Percentiles rank a stretch among this genome's conserved stretches.
Evolutionary conservation across 331 rosid species (phyloP).

Genomic region (Erythrophleum ivorense): DNA sequence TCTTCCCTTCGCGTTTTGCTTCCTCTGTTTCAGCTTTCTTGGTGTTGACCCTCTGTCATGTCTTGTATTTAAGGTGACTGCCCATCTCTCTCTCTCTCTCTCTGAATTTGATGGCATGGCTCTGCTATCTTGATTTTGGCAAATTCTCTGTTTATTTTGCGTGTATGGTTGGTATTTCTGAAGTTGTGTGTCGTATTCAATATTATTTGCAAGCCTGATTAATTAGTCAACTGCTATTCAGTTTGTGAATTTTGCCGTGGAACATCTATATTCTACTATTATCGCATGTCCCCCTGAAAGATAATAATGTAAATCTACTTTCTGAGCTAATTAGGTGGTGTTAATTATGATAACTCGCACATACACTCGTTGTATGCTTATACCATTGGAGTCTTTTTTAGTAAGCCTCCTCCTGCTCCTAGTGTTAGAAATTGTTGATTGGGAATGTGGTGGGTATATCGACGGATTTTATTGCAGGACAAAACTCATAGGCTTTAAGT

Average conservation of each 20-base stretch:
- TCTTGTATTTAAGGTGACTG: slow-evolving; percentile 42
- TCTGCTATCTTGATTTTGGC: neutral
- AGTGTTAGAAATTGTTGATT: neutral
- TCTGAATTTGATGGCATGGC: neutral
- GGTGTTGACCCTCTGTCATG: slow-evolving; percentile 9
- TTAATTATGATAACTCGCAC: slow-evolving; percentile 7
- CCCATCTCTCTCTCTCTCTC: neutral
- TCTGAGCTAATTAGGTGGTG: neutral
- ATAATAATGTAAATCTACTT: neutral
- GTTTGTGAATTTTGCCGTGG: slow-evolving; percentile 25
- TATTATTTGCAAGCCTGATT: neutral
- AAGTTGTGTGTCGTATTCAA: slow-evolving; percentile 16
- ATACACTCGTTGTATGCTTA: neutral
- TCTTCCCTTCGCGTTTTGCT: neutral
- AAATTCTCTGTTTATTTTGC: slow-evolving; percentile 26
- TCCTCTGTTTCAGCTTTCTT: slow-evolving; percentile 34
- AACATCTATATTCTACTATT: slow-evolving; percentile 20
- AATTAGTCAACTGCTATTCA: neutral
- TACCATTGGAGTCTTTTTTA: no score
- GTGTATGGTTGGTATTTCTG: neutral
- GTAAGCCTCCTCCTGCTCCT: neutral
- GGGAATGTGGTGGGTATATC: neutral
- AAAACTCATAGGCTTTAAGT: neutral
- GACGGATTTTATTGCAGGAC: neutral
- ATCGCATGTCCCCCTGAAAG: slow-evolving; percentile 4